Evolutionary conservation across 306 rosid species (phyloP), one percentile per base, ranked within the genome.

Genomic region (Vigna nakashimae): DNA sequence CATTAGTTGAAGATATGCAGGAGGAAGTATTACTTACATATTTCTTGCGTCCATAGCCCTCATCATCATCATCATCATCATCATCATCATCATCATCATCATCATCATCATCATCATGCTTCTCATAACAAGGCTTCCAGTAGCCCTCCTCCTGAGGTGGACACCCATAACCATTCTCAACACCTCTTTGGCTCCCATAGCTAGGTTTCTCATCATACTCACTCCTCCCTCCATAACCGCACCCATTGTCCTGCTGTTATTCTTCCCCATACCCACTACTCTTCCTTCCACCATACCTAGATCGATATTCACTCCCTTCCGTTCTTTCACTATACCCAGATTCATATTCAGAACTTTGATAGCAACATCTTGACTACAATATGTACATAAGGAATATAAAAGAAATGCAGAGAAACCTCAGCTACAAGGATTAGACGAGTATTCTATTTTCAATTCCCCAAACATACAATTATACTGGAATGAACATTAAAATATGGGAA

Each of bases 41-140:
- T 91, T 95, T 89, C 89, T 92, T 91, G 49, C 93, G 97, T 17
- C 88, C 89, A 79, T 88, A 82, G 72, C 91, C 78, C 68, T 88
- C 92, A 5, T 60, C 24, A 64, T 84, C 90, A 15, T 79, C 87
- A 16, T 85, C 94, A 52, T 45, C 70, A 16, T 18, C 20, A 18
- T 79, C 90, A 15, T 79, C 87, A 16, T 85, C 94, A 52, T 45
- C 70, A 16, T 18, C 20, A 18, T 88, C 92, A 5, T 60, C 24
- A 64, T 84, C 90, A 15, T 79, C 87, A 16, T 85, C 94, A 52
- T 45, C 70, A 16, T 18, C 20, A 18, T 79, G 79, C 65, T 74
- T 83, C 43, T 81, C 91, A 69, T 84, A 88, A 42, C 77, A 6
- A 64, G 9, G 87, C 83, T 43, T 69, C 72, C 67, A 45, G 12